These are phyloP conservation scores for Marasmius sp. DNA, from an alignment of 1,284 basidiomycete species.

Conservation along the genomic window DNA sequence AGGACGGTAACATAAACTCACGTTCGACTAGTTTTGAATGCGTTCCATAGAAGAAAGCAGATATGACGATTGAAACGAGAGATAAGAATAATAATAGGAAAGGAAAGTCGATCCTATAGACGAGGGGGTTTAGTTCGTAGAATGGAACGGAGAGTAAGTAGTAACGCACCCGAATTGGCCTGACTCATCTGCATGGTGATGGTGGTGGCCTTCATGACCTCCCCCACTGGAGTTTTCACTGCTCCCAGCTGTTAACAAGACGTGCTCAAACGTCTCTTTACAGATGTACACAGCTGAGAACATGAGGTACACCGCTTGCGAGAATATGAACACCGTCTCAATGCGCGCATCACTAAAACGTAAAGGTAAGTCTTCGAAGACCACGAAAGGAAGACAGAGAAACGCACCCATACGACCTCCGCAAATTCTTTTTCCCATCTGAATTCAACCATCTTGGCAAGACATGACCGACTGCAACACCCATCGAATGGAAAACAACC, in stretches of 20 bases:
- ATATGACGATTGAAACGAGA: slow-evolving; percentile 50
- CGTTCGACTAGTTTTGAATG: slow-evolving; percentile 69
- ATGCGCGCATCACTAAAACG: slow-evolving; percentile 72
- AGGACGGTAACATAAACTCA: slow-evolving; percentile 33
- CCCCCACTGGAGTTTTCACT: slow-evolving; percentile 23
- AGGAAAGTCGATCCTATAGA: slow-evolving; percentile 67
- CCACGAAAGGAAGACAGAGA: too few relatives aligned
- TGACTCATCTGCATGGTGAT: slow-evolving; percentile 45
- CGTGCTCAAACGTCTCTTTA: slow-evolving; percentile 89
- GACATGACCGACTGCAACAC: slow-evolving; percentile 61
- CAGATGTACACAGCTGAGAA: slow-evolving; percentile 92
- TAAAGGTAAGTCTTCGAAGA: too few relatives aligned
- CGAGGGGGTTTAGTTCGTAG: slow-evolving; percentile 1
- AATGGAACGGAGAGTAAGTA: not conserved
- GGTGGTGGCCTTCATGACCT: slow-evolving; percentile 56
- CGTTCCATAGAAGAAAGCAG: slow-evolving; percentile 62
- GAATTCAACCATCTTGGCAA: slow-evolving; percentile 38
- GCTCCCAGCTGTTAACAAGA: slow-evolving; percentile 59
- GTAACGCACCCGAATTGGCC: slow-evolving; percentile 26
- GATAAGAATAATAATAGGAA: slow-evolving; percentile 59
- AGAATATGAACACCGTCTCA: slow-evolving; percentile 80
- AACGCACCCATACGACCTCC: slow-evolving; percentile 73
- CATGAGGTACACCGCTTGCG: slow-evolving; percentile 86
- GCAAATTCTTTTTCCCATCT: slow-evolving; percentile 21
- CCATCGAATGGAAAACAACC: slow-evolving; percentile 92